Percentiles rank a stretch among this genome's conserved stretches.
These are phyloP conservation scores for Jackrogersella multiformis DNA, from an alignment of 495 filamentous ascomycete species.

Conservation along the genomic window DNA sequence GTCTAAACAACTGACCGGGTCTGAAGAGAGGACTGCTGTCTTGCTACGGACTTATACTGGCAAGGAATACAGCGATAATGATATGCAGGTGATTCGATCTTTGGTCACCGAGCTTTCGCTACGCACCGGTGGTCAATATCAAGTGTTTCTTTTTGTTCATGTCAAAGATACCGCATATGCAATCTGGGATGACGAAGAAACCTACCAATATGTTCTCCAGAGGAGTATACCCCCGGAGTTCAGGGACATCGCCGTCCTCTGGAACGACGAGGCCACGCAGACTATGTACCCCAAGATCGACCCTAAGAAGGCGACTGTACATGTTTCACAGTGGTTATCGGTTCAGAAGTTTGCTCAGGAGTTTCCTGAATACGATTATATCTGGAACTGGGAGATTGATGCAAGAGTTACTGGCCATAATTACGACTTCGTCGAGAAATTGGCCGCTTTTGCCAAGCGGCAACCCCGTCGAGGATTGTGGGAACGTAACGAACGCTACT, in stretches of 20 bases:
- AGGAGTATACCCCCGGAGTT: conserved; percentile 71
- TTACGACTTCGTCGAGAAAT: conserved; percentile 72
- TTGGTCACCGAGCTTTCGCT: conserved; percentile 78
- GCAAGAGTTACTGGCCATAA: conserved; percentile 74
- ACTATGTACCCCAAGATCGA: conserved; percentile 66
- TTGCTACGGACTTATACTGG: conserved; percentile 74
- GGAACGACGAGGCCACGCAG: conserved; percentile 67
- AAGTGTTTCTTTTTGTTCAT: conserved; percentile 79
- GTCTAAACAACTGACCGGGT: conserved; percentile 16
- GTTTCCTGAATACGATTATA: conserved; percentile 75
- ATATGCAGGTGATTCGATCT: conserved; percentile 74
- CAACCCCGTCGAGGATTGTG: conserved; percentile 75
- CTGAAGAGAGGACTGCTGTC: conserved; percentile 69
- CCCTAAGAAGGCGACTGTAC: conserved; percentile 51
- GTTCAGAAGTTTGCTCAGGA: conserved; percentile 73
- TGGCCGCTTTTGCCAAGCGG: conserved; percentile 65
- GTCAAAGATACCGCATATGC: conserved; percentile 66
- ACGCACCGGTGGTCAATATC: conserved; percentile 77
- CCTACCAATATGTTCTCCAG: conserved; percentile 63
- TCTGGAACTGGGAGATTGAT: conserved; percentile 83
- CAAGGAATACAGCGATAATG: conserved; percentile 74
- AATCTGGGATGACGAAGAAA: conserved; percentile 64
- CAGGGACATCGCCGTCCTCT: conserved; percentile 71
- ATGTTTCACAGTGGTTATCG: conserved; percentile 64
- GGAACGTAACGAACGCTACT: conserved; percentile 79